Conservation (phyloP, 805 yeast genomes). For the Lipomyces spencermartinsiae region DNA sequence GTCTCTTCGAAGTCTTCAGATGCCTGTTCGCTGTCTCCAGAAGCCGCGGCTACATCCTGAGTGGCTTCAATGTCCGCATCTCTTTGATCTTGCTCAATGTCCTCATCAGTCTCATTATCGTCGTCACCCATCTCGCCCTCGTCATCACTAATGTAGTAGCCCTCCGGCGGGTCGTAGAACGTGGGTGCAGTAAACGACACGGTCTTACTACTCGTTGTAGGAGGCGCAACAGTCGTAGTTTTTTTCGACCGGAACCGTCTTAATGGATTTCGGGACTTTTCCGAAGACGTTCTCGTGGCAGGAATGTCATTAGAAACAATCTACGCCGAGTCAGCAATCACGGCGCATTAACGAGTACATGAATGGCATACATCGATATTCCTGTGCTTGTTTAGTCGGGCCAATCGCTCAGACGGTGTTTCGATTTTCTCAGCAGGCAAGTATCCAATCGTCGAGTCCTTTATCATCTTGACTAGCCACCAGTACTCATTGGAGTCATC, state of each 20-base stretch:
- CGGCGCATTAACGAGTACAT: not conserved
- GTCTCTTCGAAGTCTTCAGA: constrained; percentile 8
- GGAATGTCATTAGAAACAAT: not conserved
- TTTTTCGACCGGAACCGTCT: constrained; percentile 23
- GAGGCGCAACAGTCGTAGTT: constrained; percentile 2
- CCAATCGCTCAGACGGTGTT: constrained; percentile 87
- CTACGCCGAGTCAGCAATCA: not conserved
- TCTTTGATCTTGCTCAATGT: constrained; percentile 9
- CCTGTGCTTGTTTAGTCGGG: constrained; percentile 89
- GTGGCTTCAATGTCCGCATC: not conserved
- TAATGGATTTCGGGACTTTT: constrained; percentile 20
- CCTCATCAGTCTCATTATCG: constrained; percentile 17
- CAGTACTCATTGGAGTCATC: constrained; percentile 94
- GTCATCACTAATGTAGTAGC: constrained; percentile 30
- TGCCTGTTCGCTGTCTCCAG: not conserved
- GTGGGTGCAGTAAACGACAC: constrained; percentile 30
- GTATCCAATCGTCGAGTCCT: constrained; percentile 80
- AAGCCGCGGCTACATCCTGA: not conserved
- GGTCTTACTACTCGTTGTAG: constrained; percentile 10
- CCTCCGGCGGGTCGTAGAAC: constrained; percentile 36
- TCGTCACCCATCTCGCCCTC: constrained; percentile 34
- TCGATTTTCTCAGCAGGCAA: constrained; percentile 97
- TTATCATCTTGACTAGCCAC: constrained; percentile 80
- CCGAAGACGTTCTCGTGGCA: not conserved
- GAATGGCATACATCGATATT: constrained; percentile 63